These are phyloP conservation scores for Fusarium duplospermum DNA, from an alignment of 2,329 filamentous ascomycete genomes.

Conservation along the genomic window DNA sequence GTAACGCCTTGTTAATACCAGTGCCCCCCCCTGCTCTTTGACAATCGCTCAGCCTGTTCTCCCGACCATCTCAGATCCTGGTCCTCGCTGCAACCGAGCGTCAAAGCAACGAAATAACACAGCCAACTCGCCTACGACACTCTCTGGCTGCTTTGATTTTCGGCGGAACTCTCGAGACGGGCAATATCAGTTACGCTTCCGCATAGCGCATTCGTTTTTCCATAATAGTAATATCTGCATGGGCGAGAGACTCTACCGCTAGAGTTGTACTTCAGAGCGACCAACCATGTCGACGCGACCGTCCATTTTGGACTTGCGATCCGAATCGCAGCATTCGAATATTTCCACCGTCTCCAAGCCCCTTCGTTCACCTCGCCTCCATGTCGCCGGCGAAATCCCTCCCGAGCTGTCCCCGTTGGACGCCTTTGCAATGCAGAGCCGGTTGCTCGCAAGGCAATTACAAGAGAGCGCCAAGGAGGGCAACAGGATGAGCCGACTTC, in stretches of 20 bases:
- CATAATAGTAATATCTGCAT: conserved; percentile 23
- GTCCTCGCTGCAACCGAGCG: background rate
- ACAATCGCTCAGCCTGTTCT: conserved; percentile 10
- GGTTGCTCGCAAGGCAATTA: conserved; percentile 86
- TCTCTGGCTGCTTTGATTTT: background rate
- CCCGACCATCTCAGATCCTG: conserved; percentile 2
- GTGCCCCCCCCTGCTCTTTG: background rate
- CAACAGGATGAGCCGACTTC: conserved; percentile 84
- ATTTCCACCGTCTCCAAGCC: conserved; percentile 61
- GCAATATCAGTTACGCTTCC: background rate
- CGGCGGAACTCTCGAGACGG: conserved; percentile 2
- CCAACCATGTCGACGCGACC: conserved; percentile 67
- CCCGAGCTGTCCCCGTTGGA: conserved; percentile 94
- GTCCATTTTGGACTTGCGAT: conserved; percentile 69
- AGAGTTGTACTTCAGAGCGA: conserved; percentile 24
- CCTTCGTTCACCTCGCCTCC: conserved; percentile 78
- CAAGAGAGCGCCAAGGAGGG: conserved; percentile 81
- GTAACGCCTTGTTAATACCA: background rate
- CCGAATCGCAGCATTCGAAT: conserved; percentile 65
- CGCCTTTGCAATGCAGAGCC: conserved; percentile 92
- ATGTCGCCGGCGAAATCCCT: conserved; percentile 83
- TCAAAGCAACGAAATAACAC: conserved; percentile 1
- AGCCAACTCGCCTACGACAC: background rate
- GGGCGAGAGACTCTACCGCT: conserved; percentile 23
- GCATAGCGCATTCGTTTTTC: conserved; percentile 5